Conservation (phyloP, 768 basidiomycete species). For the Coprinopsis sp. region DNA sequence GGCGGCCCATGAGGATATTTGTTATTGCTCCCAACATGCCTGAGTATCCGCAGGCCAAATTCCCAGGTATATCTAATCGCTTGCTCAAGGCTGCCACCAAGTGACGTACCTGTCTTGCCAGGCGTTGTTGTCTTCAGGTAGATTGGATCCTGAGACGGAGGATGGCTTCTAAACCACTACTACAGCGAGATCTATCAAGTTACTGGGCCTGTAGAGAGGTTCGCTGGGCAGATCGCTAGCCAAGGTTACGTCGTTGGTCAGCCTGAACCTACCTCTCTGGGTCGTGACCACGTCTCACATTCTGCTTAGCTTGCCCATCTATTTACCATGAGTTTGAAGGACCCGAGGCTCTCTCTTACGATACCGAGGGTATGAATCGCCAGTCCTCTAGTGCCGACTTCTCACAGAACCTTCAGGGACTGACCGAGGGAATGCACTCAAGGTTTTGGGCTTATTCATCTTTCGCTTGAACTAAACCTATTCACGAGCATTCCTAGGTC, state of each 20-base stretch:
- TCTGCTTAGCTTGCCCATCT: constrained; percentile 68
- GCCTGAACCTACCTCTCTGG: constrained; percentile 16
- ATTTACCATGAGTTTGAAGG: constrained; percentile 91
- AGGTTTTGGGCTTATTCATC: constrained; percentile 41
- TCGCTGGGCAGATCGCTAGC: constrained; percentile 82
- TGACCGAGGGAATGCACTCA: constrained; percentile 87
- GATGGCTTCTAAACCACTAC: background rate
- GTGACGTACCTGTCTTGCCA: constrained; percentile 21
- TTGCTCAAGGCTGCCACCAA: background rate
- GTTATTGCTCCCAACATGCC: constrained; percentile 76
- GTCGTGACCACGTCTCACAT: background rate
- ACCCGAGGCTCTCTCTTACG: constrained; percentile 85
- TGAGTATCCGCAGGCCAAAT: constrained; percentile 85
- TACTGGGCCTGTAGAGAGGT: constrained; percentile 94
- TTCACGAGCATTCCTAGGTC: constrained; percentile 43
- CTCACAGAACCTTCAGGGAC: constrained; percentile 11
- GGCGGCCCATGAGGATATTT: constrained; percentile 72
- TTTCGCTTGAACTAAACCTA: background rate
- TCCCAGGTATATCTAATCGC: constrained; percentile 55
- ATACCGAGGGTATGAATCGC: constrained; percentile 58
- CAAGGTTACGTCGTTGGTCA: constrained; percentile 80
- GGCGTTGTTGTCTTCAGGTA: constrained; percentile 83
- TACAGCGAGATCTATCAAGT: constrained; percentile 91
- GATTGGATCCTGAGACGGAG: constrained; percentile 1
- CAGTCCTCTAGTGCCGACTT: background rate